Conservation (phyloP, 768 basidiomycete species). For the Lentinula aciculospora region DNA sequence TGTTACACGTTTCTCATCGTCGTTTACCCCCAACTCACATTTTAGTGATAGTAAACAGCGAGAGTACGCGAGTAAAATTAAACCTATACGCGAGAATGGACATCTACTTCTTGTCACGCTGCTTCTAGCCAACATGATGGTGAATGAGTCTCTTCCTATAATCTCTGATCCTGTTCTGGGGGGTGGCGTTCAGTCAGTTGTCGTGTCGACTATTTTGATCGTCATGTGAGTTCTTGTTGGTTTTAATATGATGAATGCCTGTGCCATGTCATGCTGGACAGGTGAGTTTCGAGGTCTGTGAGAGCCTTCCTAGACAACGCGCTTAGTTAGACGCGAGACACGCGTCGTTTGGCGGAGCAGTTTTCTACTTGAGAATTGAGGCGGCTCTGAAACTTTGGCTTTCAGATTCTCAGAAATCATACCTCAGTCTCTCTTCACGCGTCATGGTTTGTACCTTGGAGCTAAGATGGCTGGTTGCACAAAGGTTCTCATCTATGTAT, state of each 20-base stretch:
- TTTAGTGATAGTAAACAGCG: slow-evolving; percentile 58
- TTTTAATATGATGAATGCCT: not conserved
- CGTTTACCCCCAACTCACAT: not conserved
- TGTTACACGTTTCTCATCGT: slow-evolving; percentile 2
- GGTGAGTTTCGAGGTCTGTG: not conserved
- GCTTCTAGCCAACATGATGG: slow-evolving; percentile 86
- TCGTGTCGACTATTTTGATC: slow-evolving; percentile 79
- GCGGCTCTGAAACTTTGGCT: not conserved
- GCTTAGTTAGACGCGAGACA: too few relatives aligned
- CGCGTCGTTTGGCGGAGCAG: slow-evolving; percentile 12
- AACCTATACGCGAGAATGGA: slow-evolving; percentile 80
- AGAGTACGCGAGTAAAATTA: slow-evolving; percentile 77
- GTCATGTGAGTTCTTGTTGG: slow-evolving; percentile 61
- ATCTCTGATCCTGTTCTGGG: slow-evolving; percentile 78
- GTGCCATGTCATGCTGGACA: not conserved
- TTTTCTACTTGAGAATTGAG: not conserved
- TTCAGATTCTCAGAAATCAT: slow-evolving; percentile 86
- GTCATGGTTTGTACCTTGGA: slow-evolving; percentile 84
- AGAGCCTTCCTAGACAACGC: not conserved
- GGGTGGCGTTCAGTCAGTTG: slow-evolving; percentile 71
- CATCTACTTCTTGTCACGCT: slow-evolving; percentile 80
- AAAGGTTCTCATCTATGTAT: slow-evolving; percentile 55
- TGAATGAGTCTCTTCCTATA: slow-evolving; percentile 83
- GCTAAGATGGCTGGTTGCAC: slow-evolving; percentile 80
- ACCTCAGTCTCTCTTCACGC: slow-evolving; percentile 88